Evolutionary conservation across 176 grass and related monocot species (phyloP).

Genomic region (Rhipidocladum racemiflorum): DNA sequence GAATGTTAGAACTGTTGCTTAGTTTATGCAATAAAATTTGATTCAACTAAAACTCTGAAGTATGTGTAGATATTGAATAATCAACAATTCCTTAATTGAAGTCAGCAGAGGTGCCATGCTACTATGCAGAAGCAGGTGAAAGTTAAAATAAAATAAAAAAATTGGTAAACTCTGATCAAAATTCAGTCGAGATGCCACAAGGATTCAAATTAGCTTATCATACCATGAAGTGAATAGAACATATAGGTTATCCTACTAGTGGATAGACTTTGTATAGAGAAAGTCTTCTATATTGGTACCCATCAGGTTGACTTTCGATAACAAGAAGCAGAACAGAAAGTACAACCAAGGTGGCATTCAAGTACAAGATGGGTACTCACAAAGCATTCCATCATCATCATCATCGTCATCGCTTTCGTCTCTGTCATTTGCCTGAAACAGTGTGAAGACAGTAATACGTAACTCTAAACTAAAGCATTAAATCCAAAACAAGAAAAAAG

Average conservation of each 20-base stretch:
- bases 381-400: constrained; percentile 76
- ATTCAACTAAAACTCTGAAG: not conserved
- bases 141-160: constrained; percentile 12
- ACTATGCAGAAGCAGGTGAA: not conserved
- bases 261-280: not conserved
- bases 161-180: not conserved
- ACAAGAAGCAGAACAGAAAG: not conserved
- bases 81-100: not conserved
- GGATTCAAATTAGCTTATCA: not conserved
- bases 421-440: constrained; percentile 47
- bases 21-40: not conserved
- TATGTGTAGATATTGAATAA: not conserved
- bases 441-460: constrained; percentile 16
- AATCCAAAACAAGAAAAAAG: not conserved
- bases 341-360: not conserved
- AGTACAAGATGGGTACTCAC: constrained; percentile 54
- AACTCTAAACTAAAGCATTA: not conserved
- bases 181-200: not conserved
- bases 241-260: not conserved
- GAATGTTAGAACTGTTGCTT: not conserved
- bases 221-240: not conserved
- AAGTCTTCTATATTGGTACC: not conserved
- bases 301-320: not conserved
- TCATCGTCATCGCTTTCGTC: constrained; percentile 51
- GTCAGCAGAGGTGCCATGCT: not conserved